Evolutionary conservation across 352 stramenopile species (phyloP), one percentile per base, ranked within the genome.

Genomic region (Pythium scleroteichum): DNA sequence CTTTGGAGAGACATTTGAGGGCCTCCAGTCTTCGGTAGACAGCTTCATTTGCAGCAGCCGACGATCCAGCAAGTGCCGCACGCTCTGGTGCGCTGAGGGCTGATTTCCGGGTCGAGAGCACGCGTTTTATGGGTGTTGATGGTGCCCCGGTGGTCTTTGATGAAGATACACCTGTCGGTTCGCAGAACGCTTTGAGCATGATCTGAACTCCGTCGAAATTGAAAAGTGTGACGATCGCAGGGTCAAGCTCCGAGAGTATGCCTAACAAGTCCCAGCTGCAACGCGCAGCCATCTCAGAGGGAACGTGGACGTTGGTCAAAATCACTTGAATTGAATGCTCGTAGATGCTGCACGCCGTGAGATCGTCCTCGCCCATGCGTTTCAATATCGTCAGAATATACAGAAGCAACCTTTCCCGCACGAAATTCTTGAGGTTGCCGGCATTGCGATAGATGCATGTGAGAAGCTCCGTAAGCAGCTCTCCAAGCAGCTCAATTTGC

Each of bases 1-100:
- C 66, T 27, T 82, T 85, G 2, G 79, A 87, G 0, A 91, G 55
- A 49, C 81, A 91, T 44, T 89, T 88, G 39, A 91, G 70, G n/a
- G 75, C 73, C 35, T 89, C 81, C 23, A 81, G 71, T 13, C 72
- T 56, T 45, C 70, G 59, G 40, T 78, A 83, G 0, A 59, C 52
- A 3, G 33, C 32, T 24, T 62, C 47, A 13, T 39, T 70, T 8
- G 32, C 14, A n/a, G 38, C 29, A 0, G 41, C 56, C 12, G 13
- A 52, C 20, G 22, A 53, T 32, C 50, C 66, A 55, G 16, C 44
- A 23, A 40, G 35, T 29, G 53, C 53, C 16, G 48, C 53, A 24
- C 62, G 56, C 20, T 71, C 55, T 3, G 29, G 20, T 4, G 50
- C 41, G 20, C 47, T 55, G n/a, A 68, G 33, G 0, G 61, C 62